Evolutionary conservation across 805 yeast genomes (phyloP), one percentile per base, ranked within the genome.

Genomic region (Myxozyma kluyveri): DNA sequence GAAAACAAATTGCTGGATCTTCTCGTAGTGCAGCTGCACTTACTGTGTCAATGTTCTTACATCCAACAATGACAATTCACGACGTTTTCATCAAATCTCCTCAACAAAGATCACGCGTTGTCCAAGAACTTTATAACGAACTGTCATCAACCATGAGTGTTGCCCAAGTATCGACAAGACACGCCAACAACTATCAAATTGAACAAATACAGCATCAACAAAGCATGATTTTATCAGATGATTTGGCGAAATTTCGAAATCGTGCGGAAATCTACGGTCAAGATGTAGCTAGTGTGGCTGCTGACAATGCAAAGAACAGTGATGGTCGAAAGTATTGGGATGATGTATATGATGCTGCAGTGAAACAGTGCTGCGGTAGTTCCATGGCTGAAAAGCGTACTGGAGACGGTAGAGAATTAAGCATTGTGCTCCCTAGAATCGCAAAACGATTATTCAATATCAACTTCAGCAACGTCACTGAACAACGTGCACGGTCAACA

Each of bases 71-170:
- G 50, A 48, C 54, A 3, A 42, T 45, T 6, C 53, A 49, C 32
- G 53, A 56, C 6, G 60, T 56, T 10, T 45, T 52, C 17, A 48
- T 49, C 23, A 48, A 52, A 23, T 43, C 51, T 3, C 47, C 54
- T 14, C 54, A 56, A 23, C 56, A 56, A 46, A 53, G 52, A 12
- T 37, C 48, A n/a, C 47, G 50, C 19, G 52, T 52, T 21, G 57
- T 49, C 33, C 59, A 50, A 23, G 60, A 56, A 24, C 49, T 56
- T 3, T 43, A 45, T 40, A 36, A 45, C n/a, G 56, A 54, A 37
- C 37, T 54, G 45, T 42, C 50, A 14, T 29, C 33, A 9, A n/a
- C n/a, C n/a, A 29, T 29, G 33, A 29, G 12, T 29, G 33, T 9
- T 9, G 14, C 9, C 21, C 4, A 9, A n/a, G 6, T 19, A 19